phyloP scores from a whole-genome alignment of 148 eudicot species.

The Rhododendron henanense region DNA sequence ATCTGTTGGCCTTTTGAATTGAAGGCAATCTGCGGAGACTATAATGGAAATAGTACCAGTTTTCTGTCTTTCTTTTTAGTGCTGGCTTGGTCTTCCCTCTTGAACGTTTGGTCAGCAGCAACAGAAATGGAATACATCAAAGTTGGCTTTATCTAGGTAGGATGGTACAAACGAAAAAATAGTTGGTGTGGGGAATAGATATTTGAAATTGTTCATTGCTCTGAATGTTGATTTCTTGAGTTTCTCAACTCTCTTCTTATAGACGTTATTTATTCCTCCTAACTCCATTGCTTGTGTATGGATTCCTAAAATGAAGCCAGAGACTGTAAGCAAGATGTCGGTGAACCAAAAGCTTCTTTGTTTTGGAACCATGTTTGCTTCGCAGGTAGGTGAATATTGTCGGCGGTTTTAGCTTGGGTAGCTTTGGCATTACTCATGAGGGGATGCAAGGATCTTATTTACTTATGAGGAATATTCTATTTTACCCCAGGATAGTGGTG shows the following conservation, averaged over 20 bases:
- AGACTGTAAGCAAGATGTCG: constrained; percentile 81
- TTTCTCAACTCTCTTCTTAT: neutral
- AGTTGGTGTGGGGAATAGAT: neutral
- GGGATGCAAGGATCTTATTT: constrained; percentile 6
- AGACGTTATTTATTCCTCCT: neutral
- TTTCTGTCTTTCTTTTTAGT: neutral
- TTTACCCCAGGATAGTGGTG: constrained; percentile 69
- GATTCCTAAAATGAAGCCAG: constrained; percentile 60
- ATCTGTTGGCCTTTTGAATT: neutral
- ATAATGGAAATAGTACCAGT: neutral
- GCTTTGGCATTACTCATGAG: neutral
- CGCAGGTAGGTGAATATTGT: constrained; percentile 57
- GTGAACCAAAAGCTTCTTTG: constrained; percentile 95
- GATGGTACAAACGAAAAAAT: neutral
- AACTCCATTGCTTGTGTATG: constrained; percentile 2
- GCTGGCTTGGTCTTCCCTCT: neutral
- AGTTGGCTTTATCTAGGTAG: neutral
- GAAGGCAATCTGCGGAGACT: neutral
- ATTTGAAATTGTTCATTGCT: constrained; percentile 2
- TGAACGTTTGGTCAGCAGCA: neutral
- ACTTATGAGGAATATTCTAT: constrained; percentile 14
- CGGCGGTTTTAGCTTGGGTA: constrained; percentile 7
- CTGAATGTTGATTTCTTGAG: neutral
- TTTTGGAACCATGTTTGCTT: constrained; percentile 85
- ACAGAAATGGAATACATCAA: constrained; percentile 1